Base-by-base conservation (phyloP, 1,284 basidiomycete genomes). In the Sphagnurus paluster region DNA sequence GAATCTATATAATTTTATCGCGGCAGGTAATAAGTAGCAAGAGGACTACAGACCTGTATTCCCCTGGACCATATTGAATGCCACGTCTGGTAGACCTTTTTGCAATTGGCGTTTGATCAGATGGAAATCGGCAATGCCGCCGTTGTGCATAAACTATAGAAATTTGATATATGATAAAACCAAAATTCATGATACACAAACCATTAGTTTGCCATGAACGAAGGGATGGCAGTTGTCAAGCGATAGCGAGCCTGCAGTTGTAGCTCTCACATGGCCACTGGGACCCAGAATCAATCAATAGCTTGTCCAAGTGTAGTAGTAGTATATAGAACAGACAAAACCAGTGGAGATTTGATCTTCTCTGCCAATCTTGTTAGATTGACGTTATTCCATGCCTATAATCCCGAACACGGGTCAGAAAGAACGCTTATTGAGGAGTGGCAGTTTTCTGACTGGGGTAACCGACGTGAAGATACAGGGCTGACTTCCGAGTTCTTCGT, bases 381-480 rank as follows among this genome's bases (percentile, higher is more conserved):
- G 26, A 87, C 81, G 58, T 97, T 97, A 58, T 93, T 95, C 94
- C 93, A 96, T 10, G 92, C 93, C 90, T 93, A 16, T n/a, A 17
- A 34, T n/a, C 26, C 52, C 36, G 28, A 17, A 19, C 29, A 61
- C 35, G 9, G 19, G 41, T 14, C 39, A 20, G 36, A 44, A 28
- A 36, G 39, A 47, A 25, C 13, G 39, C 38, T 34, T 34, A 25
- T 24, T 33, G 30, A 33, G 2, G 17, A 26, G 16, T 35, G 21
- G 20, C 21, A 11, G 34, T 26, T 19, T 11, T 66, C 77, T 56
- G 49, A 93, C 92, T 4, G 93, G 95, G 4, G 93, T 94, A 14
- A 97, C 87, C n/a, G 90, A 91, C 41, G 94, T 98, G 68, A 98
- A 98, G 50, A 98, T 90, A 66, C 96, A 98, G 7, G 95, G 95